These are phyloP conservation scores for Coffea eugenioides DNA, from an alignment of 257 asterid genomes.

Conservation along the genomic window DNA sequence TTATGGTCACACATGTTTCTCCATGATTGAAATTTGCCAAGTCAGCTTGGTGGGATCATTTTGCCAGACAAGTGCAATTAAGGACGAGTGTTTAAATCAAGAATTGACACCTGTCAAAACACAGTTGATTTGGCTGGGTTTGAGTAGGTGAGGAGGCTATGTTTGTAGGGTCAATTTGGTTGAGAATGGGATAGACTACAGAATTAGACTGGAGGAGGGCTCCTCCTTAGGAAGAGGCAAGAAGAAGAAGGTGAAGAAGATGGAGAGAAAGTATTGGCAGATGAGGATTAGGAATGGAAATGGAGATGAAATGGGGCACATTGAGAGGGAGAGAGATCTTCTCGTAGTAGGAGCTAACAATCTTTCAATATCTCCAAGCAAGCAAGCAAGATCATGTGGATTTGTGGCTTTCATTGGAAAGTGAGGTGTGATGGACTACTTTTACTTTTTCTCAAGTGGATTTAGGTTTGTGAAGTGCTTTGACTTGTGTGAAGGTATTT, in stretches of 20 bases:
- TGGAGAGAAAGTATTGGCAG: neutral
- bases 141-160: conserved; percentile 21
- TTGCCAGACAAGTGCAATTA: conserved; percentile 16
- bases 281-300: neutral
- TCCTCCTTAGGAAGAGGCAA: neutral
- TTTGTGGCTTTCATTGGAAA: conserved; percentile 35
- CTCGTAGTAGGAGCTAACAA: conserved; percentile 37
- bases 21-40: conserved; percentile 53
- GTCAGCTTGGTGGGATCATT: conserved; percentile 28
- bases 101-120: conserved; percentile 36
- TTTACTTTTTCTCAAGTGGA: conserved; percentile 18
- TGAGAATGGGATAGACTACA: neutral
- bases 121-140: conserved; percentile 14
- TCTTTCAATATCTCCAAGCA: conserved; percentile 46
- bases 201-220: neutral
- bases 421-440: conserved; percentile 26
- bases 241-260: neutral
- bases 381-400: conserved; percentile 54
- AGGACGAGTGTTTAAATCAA: conserved; percentile 34
- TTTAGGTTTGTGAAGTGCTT: conserved; percentile 29
- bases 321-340: conserved; percentile 13
- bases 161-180: conserved; percentile 22
- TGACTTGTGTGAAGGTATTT: conserved; percentile 22
- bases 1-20: conserved; percentile 61
- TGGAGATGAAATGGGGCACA: conserved; percentile 14